Evolutionary conservation across 78 protist genomes (phyloP).

Genomic region (Dictyostelium citrinum): DNA sequence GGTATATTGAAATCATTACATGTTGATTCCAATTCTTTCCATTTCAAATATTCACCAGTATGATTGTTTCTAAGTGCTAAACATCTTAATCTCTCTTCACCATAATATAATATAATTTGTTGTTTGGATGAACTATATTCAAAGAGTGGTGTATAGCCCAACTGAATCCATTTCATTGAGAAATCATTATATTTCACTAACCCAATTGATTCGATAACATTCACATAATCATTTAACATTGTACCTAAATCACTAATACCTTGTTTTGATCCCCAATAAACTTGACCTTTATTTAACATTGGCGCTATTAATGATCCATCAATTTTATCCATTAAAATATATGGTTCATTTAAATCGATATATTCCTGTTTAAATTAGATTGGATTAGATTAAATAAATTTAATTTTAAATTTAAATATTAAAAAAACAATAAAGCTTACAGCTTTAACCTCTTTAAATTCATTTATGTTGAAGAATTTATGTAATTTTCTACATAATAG

Average conservation of each 20-base stretch:
- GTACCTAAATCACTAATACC: slow-evolving; percentile 40
- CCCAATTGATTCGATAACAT: not conserved
- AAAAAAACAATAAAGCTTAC: not conserved
- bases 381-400: not conserved
- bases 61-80: slow-evolving; percentile 1
- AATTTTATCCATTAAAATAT: slow-evolving; percentile 33
- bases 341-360: slow-evolving; percentile 19
- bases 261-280: slow-evolving; percentile 61
- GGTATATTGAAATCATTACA: not conserved
- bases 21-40: not conserved
- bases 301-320: slow-evolving; percentile 69
- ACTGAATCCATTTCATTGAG: slow-evolving; percentile 29
- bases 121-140: slow-evolving; percentile 26
- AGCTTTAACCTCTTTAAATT: slow-evolving; percentile 10
- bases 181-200: slow-evolving; percentile 1
- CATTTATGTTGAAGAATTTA: slow-evolving; percentile 59
- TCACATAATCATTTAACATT: not conserved
- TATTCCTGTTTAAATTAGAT: not conserved
- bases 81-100: not conserved
- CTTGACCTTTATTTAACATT: not conserved
- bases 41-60: slow-evolving; percentile 37
- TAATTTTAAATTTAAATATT: not conserved
- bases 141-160: slow-evolving; percentile 47
- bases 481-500: slow-evolving; percentile 51
- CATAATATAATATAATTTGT: slow-evolving; percentile 23